These are phyloP conservation scores for Diplosphaera chodatii DNA, from an alignment of 139 green algal species.

Conservation along the genomic window DNA sequence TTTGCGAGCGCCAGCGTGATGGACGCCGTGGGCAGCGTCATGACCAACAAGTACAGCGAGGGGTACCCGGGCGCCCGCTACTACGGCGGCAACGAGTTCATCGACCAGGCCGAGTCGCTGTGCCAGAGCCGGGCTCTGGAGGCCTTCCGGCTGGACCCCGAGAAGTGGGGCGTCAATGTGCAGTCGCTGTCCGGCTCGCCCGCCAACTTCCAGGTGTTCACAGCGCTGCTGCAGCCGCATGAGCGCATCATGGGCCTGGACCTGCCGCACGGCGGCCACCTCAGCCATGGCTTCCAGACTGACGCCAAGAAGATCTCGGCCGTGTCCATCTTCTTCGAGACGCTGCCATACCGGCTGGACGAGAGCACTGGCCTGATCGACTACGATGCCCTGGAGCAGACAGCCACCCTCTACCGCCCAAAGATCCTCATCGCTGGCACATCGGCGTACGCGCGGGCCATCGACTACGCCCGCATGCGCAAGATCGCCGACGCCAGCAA, in stretches of 20 bases:
- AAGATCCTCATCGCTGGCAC: constrained; percentile 94
- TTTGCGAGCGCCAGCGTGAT: constrained; percentile 91
- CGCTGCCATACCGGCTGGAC: constrained; percentile 93
- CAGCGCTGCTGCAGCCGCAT: constrained; percentile 91
- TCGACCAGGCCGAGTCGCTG: constrained; percentile 84
- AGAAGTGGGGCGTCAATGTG: constrained; percentile 94
- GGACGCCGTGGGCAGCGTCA: constrained; percentile 92
- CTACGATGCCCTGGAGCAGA: constrained; percentile 82
- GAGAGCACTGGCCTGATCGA: constrained; percentile 94
- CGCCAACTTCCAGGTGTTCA: constrained; percentile 99
- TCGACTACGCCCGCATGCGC: constrained; percentile 93
- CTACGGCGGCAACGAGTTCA: constrained; percentile 99
- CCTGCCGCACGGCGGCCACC: constrained; percentile 93
- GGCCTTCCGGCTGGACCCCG: constrained; percentile 83
- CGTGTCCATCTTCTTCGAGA: constrained; percentile 96
- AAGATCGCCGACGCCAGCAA: constrained; percentile 68
- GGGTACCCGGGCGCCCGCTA: constrained; percentile 77
- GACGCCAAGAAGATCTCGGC: constrained; percentile 98
- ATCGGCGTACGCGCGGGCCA: constrained; percentile 89
- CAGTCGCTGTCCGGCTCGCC: constrained; percentile 94
- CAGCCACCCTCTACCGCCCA: constrained; percentile 63
- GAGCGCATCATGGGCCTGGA: constrained; percentile 99
- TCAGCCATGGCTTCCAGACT: constrained; percentile 95
- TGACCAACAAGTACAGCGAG: constrained; percentile 99
- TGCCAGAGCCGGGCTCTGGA: constrained; percentile 87